phyloP scores from a whole-genome alignment of 2,329 filamentous ascomycete species.

The Epichloe sibirici region DNA sequence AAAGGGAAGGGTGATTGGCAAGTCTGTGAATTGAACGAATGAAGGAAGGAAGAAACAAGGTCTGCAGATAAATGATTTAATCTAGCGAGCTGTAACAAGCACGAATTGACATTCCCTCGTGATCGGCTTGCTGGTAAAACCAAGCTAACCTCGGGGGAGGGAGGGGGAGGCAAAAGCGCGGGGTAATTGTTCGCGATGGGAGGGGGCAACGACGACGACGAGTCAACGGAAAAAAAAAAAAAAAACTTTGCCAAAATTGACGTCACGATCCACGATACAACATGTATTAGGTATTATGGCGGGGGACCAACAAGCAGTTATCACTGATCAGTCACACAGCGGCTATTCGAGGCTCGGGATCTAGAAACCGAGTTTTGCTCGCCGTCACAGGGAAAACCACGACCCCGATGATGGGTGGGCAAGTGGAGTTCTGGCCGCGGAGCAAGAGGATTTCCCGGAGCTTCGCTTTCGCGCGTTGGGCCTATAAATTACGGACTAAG shows the following conservation, averaged over 20 bases:
- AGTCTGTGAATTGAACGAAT: not conserved
- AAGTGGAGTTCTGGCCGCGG: not conserved
- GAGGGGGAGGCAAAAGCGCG: not conserved
- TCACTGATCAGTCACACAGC: not conserved
- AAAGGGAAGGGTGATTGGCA: not conserved
- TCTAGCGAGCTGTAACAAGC: not conserved
- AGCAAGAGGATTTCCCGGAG: slow-evolving; percentile 25
- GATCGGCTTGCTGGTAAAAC: not conserved
- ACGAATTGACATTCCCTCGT: too few species aligned
- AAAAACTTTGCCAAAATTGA: too few species aligned
- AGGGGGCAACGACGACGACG: too few species aligned
- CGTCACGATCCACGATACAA: too few species aligned
- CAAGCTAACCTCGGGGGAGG: slow-evolving; percentile 4
- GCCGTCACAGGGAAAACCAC: not conserved
- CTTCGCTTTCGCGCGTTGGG: too few species aligned
- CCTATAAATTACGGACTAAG: too few species aligned
- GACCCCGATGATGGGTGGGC: not conserved
- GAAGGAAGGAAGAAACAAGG: not conserved
- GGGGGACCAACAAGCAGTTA: too few species aligned
- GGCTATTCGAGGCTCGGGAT: slow-evolving; percentile 2
- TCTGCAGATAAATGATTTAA: not conserved
- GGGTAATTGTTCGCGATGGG: not conserved
- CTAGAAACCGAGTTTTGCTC: not conserved
- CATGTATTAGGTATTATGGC: too few species aligned
- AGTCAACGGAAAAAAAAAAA: too few species aligned